These are phyloP conservation scores for Ceratocystis colombiana DNA, from an alignment of 2,329 filamentous ascomycete genomes.

Conservation along the genomic window DNA sequence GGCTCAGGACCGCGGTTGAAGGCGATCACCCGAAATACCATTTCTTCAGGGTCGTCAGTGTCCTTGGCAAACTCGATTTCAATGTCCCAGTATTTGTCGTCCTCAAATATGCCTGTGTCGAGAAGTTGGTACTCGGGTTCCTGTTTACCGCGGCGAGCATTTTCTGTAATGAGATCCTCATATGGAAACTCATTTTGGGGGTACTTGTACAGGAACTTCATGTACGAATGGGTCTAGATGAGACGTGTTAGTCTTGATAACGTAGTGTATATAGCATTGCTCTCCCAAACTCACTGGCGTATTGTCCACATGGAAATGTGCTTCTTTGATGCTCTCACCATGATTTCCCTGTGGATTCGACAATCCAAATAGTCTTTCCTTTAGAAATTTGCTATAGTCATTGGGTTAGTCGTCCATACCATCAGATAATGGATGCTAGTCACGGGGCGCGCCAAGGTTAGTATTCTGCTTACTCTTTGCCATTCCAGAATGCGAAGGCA, in stretches of 20 bases:
- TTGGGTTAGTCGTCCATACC: not conserved
- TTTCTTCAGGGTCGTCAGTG: constrained; percentile 77
- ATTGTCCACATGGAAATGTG: constrained; percentile 93
- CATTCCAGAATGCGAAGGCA: constrained; percentile 95
- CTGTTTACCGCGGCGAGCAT: constrained; percentile 61
- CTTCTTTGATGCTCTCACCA: constrained; percentile 93
- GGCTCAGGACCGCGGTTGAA: constrained; percentile 91
- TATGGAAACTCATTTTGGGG: constrained; percentile 89
- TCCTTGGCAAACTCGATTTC: constrained; percentile 96
- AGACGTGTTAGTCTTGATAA: not conserved
- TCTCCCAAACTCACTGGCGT: constrained; percentile 46
- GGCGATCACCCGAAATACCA: constrained; percentile 87
- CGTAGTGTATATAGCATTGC: not conserved
- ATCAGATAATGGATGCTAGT: constrained; percentile 7
- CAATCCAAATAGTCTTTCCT: constrained; percentile 87
- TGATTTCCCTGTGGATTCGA: constrained; percentile 97
- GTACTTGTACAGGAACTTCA: constrained; percentile 98
- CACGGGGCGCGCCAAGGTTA: too few species aligned
- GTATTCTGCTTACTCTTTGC: constrained; percentile 59
- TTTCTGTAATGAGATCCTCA: constrained; percentile 74
- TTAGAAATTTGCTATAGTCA: constrained; percentile 67
- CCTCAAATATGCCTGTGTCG: constrained; percentile 79
- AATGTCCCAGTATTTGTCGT: constrained; percentile 92
- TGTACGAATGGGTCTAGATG: constrained; percentile 64
- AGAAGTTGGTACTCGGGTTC: constrained; percentile 87